Conservation (phyloP, 306 rosid species). For the Vigna nakashimae region DNA sequence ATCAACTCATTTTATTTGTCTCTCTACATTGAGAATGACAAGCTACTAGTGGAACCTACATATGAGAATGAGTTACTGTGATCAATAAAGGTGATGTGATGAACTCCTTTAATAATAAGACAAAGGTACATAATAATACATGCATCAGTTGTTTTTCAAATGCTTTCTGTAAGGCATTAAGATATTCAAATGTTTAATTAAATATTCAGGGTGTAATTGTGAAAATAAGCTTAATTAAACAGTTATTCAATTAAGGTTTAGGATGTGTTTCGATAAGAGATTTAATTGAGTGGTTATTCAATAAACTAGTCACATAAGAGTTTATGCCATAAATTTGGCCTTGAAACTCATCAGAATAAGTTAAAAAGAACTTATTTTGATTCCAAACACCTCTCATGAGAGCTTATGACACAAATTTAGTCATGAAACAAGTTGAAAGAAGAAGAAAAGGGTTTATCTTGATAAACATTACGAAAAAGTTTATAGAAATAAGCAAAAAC, state of each 20-base stretch:
- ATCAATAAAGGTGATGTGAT: not conserved
- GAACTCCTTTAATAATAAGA: not conserved
- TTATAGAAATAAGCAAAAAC: not conserved
- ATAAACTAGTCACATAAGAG: not conserved
- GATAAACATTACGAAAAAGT: not conserved
- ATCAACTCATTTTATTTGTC: no score
- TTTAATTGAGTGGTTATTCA: not conserved
- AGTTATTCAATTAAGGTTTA: not conserved
- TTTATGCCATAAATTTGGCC: not conserved
- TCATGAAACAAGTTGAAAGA: not conserved
- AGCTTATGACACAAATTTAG: not conserved
- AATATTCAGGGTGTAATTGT: not conserved
- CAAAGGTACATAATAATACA: not conserved
- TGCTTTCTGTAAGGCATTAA: not conserved
- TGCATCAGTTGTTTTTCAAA: not conserved
- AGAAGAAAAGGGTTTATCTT: not conserved
- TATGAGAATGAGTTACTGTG: not conserved
- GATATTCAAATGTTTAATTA: not conserved
- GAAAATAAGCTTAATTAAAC: not conserved
- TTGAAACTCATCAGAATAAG: not conserved
- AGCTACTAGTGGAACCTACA: not conserved
- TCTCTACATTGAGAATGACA: constrained; percentile 2
- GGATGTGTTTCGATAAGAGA: not conserved
- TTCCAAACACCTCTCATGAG: not conserved
- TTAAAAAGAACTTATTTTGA: not conserved